These are phyloP conservation scores for Lentinula lateritia DNA, from an alignment of 768 basidiomycete genomes.

Conservation along the genomic window DNA sequence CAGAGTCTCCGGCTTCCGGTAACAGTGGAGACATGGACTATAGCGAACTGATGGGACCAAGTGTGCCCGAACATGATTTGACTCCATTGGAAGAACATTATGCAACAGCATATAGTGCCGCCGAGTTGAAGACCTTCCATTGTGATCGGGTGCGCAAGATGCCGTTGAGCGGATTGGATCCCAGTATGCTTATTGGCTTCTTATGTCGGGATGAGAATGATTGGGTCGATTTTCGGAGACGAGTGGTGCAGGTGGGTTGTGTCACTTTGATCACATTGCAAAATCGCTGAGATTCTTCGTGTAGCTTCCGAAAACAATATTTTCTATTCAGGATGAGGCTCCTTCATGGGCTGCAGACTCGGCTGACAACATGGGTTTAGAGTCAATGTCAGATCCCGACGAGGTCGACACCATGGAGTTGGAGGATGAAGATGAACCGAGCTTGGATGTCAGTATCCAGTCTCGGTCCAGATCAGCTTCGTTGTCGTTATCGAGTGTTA, in stretches of 20 bases:
- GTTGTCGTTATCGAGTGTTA: slow-evolving; percentile 35
- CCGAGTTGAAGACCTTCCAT: slow-evolving; percentile 86
- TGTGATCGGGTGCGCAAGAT: slow-evolving; percentile 97
- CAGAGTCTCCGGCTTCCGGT: slow-evolving; percentile 5
- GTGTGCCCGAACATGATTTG: slow-evolving; percentile 17
- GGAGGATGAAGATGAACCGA: slow-evolving; percentile 19
- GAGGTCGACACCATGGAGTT: slow-evolving; percentile 52
- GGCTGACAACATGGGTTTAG: slow-evolving; percentile 73
- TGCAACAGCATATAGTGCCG: slow-evolving; percentile 61
- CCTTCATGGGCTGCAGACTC: slow-evolving; percentile 77
- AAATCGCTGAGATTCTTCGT: background rate
- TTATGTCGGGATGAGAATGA: slow-evolving; percentile 77
- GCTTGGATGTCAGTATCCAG: slow-evolving; percentile 43
- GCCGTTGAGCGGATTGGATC: slow-evolving; percentile 85
- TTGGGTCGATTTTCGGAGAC: slow-evolving; percentile 73
- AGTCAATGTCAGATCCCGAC: slow-evolving; percentile 78
- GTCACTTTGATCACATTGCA: background rate
- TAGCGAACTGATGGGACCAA: slow-evolving; percentile 27
- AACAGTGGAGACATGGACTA: slow-evolving; percentile 23
- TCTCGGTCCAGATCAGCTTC: slow-evolving; percentile 37
- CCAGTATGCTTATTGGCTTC: slow-evolving; percentile 96
- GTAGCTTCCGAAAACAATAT: slow-evolving; percentile 64
- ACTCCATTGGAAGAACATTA: slow-evolving; percentile 58
- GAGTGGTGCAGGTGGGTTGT: slow-evolving; percentile 65
- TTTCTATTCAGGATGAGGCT: slow-evolving; percentile 84